Percentiles rank a stretch among this genome's conserved stretches.
Conservation (phyloP, 495 filamentous ascomycete species). For the Glarea lozoyensis region DNA sequence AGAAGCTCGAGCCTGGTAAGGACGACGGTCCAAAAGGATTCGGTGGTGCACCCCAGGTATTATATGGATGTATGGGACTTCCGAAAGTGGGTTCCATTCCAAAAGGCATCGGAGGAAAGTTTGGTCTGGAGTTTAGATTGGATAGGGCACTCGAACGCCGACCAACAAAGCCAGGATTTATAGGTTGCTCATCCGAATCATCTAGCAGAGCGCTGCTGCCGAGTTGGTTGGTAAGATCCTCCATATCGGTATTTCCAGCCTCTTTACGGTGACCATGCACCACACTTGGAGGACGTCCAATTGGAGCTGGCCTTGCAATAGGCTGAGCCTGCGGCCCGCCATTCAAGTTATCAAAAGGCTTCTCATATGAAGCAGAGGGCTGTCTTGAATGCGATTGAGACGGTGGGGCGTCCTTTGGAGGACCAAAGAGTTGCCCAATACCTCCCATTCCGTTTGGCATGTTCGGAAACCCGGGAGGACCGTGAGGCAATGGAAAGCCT, state of each 20-base stretch:
- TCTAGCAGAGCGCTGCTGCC: conserved; percentile 91
- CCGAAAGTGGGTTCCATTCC: conserved; percentile 17
- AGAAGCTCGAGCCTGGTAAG: conserved; percentile 18
- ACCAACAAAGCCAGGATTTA: conserved; percentile 18
- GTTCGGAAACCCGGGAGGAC: conserved; percentile 45
- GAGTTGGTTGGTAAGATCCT: conserved; percentile 74
- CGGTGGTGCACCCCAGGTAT: conserved; percentile 16
- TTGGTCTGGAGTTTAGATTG: conserved; percentile 8
- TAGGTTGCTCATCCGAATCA: conserved; percentile 55
- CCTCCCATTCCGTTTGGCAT: conserved; percentile 20
- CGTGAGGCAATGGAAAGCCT: conserved; percentile 52
- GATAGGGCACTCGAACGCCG: conserved; percentile 23
- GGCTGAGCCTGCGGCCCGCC: conserved; percentile 41
- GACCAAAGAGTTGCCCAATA: conserved; percentile 19
- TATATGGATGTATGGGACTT: conserved; percentile 14
- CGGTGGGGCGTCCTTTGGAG: conserved; percentile 22
- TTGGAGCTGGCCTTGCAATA: conserved; percentile 74
- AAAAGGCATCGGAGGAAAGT: conserved; percentile 18
- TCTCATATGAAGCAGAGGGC: conserved; percentile 48
- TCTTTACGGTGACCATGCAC: conserved; percentile 38
- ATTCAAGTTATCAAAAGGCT: conserved; percentile 30
- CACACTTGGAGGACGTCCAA: conserved; percentile 77
- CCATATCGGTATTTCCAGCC: conserved; percentile 38
- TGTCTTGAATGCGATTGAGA: conserved; percentile 50
- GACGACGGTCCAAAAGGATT: conserved; percentile 20